Evolutionary conservation across 345 rosid genomes (phyloP).

Genomic region (Psidium friedrichsthalianum): DNA sequence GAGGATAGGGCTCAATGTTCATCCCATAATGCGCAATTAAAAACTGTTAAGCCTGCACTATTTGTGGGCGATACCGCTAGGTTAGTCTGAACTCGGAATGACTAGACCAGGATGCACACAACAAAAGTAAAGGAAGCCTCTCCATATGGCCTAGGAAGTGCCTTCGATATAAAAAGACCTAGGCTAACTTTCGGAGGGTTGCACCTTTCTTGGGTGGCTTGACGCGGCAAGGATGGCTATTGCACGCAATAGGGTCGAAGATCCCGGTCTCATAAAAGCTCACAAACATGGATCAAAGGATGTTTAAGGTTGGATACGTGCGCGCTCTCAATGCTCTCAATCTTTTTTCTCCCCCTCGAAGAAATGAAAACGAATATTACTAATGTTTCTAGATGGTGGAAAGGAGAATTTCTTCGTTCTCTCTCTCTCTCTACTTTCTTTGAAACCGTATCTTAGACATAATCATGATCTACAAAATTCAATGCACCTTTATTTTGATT

Average conservation of each 20-base stretch:
- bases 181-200: too few relatives aligned
- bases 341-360: too few relatives aligned
- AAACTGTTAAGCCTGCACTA: background rate
- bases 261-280: too few relatives aligned
- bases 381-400: background rate
- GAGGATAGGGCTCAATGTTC: accelerated
- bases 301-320: background rate
- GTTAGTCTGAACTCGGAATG: background rate
- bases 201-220: too few relatives aligned
- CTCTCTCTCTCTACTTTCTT: too few relatives aligned
- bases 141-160: too few relatives aligned
- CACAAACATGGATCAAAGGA: background rate
- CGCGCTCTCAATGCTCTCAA: background rate
- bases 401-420: background rate
- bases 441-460: background rate
- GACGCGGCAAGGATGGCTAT: too few relatives aligned
- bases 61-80: background rate
- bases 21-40: background rate
- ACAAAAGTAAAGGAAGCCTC: background rate
- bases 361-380: background rate
- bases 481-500: background rate
- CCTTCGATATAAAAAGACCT: too few relatives aligned
- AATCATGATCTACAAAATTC: background rate
- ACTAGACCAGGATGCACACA: background rate
- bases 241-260: too few relatives aligned